phyloP scores from a whole-genome alignment of 345 rosid species.

The rapeseed (Brassica napus) region DNA sequence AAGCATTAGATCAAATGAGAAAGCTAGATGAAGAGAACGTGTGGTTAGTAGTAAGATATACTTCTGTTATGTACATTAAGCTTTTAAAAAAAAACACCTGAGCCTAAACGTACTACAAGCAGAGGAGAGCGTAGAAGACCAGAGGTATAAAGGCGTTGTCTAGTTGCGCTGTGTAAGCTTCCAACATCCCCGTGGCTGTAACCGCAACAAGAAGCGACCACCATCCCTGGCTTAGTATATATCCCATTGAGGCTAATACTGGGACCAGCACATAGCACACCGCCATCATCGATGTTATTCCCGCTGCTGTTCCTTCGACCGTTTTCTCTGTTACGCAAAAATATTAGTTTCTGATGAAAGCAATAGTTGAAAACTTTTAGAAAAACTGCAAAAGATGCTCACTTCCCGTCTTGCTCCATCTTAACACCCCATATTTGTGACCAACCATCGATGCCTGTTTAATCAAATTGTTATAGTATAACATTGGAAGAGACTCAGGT shows the following conservation, averaged over 20 bases:
- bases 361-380: constrained; percentile 39
- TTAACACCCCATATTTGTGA: constrained; percentile 84
- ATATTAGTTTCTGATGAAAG: constrained; percentile 1
- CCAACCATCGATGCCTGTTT: constrained; percentile 95
- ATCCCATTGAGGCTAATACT: constrained; percentile 81
- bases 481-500: constrained; percentile 6
- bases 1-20: background rate
- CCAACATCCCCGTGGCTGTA: constrained; percentile 68
- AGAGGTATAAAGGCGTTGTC: constrained; percentile 96
- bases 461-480: background rate
- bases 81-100: background rate
- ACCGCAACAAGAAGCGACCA: constrained; percentile 76
- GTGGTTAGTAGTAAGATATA: background rate
- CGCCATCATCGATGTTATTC: constrained; percentile 79
- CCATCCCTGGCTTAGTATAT: constrained; percentile 85
- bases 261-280: constrained; percentile 83
- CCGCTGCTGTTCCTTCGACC: constrained; percentile 96
- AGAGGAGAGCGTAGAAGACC: constrained; percentile 90
- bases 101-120: constrained; percentile 41
- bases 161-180: constrained; percentile 92
- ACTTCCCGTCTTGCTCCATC: constrained; percentile 98
- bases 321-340: constrained; percentile 69
- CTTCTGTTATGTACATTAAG: constrained; percentile 22
- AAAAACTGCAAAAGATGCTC: constrained; percentile 37
- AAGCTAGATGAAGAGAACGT: background rate